These are phyloP conservation scores for Globisporangium carolinianum DNA, from an alignment of 352 stramenopile species.

Conservation along the genomic window DNA sequence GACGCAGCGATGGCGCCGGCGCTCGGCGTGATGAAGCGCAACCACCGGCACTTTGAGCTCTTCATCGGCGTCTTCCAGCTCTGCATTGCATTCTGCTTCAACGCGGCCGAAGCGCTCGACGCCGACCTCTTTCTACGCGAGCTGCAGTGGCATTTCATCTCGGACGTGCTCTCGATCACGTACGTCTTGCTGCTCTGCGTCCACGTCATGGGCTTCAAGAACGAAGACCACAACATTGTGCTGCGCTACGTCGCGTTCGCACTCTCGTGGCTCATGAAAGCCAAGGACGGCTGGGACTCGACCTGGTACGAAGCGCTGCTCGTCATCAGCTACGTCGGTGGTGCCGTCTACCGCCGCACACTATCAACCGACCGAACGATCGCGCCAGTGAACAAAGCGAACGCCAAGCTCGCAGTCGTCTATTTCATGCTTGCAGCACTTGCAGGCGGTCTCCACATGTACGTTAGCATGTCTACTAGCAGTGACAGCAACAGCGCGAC, in stretches of 20 bases:
- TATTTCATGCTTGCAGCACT: slow-evolving; percentile 35
- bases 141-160: slow-evolving; percentile 83
- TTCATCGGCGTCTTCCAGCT: slow-evolving; percentile 85
- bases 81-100: slow-evolving; percentile 76
- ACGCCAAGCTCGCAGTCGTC: slow-evolving; percentile 42
- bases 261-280: slow-evolving; percentile 78
- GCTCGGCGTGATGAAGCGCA: slow-evolving; percentile 71
- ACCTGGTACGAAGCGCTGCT: slow-evolving; percentile 66
- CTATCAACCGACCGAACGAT: slow-evolving; percentile 36
- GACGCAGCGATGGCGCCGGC: slow-evolving; percentile 70
- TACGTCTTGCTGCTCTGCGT: slow-evolving; percentile 84
- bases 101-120: slow-evolving; percentile 67
- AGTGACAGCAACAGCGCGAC: slow-evolving; percentile 11
- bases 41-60: slow-evolving; percentile 85
- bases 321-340: slow-evolving; percentile 43
- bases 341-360: slow-evolving; percentile 48
- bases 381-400: slow-evolving; percentile 42
- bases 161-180: slow-evolving; percentile 77
- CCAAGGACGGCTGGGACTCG: slow-evolving; percentile 76
- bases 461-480: slow-evolving; percentile 15
- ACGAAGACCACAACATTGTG: slow-evolving; percentile 81
- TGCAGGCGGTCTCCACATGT: slow-evolving; percentile 22
- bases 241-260: slow-evolving; percentile 83
- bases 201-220: slow-evolving; percentile 76
- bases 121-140: slow-evolving; percentile 59